Conservation (phyloP, 148 eudicot genomes). For the Heliamphora exappendiculata region DNA sequence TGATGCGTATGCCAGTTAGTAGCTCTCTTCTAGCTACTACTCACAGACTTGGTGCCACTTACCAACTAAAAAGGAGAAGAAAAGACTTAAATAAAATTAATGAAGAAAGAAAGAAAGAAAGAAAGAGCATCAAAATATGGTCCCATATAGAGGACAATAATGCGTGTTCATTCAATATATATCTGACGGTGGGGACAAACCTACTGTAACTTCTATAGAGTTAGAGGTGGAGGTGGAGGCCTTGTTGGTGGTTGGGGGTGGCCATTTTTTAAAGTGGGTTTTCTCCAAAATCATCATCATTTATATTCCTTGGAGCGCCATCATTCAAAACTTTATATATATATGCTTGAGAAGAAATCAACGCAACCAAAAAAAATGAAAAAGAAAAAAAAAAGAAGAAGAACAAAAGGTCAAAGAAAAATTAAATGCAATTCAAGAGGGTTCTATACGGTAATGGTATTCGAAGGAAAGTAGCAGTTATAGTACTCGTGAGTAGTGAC, state of each 20-base stretch:
- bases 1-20: too few species aligned
- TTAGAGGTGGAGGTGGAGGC: neutral
- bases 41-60: neutral
- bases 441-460: neutral
- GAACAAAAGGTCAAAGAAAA: neutral
- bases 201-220: neutral
- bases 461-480: too few species aligned
- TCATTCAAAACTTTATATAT: neutral
- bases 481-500: neutral
- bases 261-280: neutral
- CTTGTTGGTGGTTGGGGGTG: conserved; percentile 14
- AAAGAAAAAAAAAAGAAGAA: neutral
- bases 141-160: neutral
- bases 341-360: too few species aligned
- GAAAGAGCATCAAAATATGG: neutral
- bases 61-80: neutral
- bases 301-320: neutral
- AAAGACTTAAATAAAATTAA: neutral
- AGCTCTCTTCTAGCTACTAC: too few species aligned
- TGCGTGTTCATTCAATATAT: neutral
- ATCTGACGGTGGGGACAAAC: neutral
- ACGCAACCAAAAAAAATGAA: too few species aligned
- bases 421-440: too few species aligned
- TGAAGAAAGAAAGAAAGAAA: neutral
- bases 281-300: conserved; percentile 7